Evolutionary conservation across 192 early-diverging fungal species (phyloP).

Genomic region (Linnemannia zychae): DNA sequence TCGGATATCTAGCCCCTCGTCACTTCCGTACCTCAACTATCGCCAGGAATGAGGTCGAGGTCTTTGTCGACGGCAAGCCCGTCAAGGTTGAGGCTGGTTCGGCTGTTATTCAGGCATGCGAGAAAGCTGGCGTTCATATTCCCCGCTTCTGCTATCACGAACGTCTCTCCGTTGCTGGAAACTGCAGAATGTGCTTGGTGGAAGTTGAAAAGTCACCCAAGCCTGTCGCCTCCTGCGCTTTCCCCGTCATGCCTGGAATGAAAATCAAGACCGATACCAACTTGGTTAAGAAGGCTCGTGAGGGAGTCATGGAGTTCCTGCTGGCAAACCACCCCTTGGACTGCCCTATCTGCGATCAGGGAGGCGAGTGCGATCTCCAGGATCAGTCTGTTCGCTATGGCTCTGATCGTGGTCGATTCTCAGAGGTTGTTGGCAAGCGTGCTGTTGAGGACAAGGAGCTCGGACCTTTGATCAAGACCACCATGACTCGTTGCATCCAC

Average conservation of each 20-base stretch:
- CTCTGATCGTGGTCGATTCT: slow-evolving; percentile 92
- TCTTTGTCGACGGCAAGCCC: slow-evolving; percentile 92
- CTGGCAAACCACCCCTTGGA: slow-evolving; percentile 98
- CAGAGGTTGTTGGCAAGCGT: slow-evolving; percentile 89
- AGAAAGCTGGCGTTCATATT: slow-evolving; percentile 93
- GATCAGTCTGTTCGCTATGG: slow-evolving; percentile 98
- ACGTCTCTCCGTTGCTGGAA: slow-evolving; percentile 96
- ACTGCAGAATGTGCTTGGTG: slow-evolving; percentile 99
- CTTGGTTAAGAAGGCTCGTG: slow-evolving; percentile 96
- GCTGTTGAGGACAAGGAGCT: slow-evolving; percentile 99
- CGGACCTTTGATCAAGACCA: slow-evolving; percentile 95
- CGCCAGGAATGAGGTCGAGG: slow-evolving; percentile 79
- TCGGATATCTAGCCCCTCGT: slow-evolving; percentile 31
- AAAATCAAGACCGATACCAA: slow-evolving; percentile 95
- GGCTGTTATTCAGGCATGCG: slow-evolving; percentile 98
- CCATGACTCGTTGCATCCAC: slow-evolving; percentile 99
- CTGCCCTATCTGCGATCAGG: slow-evolving; percentile 99
- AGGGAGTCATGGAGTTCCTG: slow-evolving; percentile 94
- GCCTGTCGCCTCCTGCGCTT: slow-evolving; percentile 97
- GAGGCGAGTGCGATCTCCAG: slow-evolving; percentile 99
- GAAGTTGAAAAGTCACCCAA: slow-evolving; percentile 98
- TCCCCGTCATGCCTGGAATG: slow-evolving; percentile 98
- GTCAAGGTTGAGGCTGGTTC: slow-evolving; percentile 93
- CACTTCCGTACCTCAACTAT: slow-evolving; percentile 61
- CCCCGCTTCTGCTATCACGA: slow-evolving; percentile 80